Base-by-base conservation (phyloP, 2,329 filamentous ascomycete species). In the Penicillium fuscoglaucum region DNA sequence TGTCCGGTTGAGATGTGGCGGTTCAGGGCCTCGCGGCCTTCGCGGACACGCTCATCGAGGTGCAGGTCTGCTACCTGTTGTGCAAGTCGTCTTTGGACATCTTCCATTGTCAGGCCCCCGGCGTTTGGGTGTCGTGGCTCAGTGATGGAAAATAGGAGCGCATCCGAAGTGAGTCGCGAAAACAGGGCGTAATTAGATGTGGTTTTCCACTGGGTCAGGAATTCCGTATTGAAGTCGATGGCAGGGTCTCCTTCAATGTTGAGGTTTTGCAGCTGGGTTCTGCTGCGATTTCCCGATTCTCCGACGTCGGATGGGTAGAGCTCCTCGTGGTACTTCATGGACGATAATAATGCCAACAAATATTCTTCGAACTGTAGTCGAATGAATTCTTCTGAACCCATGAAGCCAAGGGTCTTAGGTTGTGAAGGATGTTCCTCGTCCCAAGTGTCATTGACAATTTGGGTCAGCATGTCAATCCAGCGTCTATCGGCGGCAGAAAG, bases 311-410 rank as follows among this genome's bases (percentile, higher is more conserved):
- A 76, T 19, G 66, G 69, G 44, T 76, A 73, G 28, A 87, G 79
- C 69, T 89, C 88, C 68, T 86, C 87, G 74, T 92, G 92, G 72
- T 96, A 98, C 73, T 97, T 97, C 66, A 93, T 89, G 0, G 90
- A 87, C 0, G 93, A 90, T 44, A 98, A 85, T 61, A 99, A 83
- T 0, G 92, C 91, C 26, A 98, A 83, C 6, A 99, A 84, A 71
- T 99, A 99, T 70, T 97, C 93, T 76, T 99, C 95, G 62, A 99
- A 99, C 70, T 98, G 93, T 41, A 97, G 85, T 31, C 95, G 87
- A 67, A 99, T 99, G 70, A 97, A 97, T 72, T 98, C 95, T 77
- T 99, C 95, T 62, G 92, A 97, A 31, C 95, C 95, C 39, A 91
- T 87, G 70, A 97, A 99, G 31, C 93, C 93, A 81, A 97, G 88